Evolutionary conservation across 1,284 basidiomycete species (phyloP).

Genomic region (Leccinum huronense): DNA sequence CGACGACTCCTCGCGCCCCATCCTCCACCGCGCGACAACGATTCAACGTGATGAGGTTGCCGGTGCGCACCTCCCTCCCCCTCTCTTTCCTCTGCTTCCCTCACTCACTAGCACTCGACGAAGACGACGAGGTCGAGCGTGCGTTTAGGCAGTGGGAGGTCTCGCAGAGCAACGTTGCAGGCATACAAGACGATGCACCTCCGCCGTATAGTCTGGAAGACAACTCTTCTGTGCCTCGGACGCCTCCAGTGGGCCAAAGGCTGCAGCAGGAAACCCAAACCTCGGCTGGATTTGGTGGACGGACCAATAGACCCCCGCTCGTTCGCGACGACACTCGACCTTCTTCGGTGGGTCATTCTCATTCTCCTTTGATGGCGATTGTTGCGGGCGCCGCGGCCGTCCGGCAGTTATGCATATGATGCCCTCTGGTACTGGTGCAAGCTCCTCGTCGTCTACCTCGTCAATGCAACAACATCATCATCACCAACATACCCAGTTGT

Average conservation of each 20-base stretch:
- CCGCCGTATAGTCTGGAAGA: slow-evolving; percentile 67
- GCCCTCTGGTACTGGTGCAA: background rate
- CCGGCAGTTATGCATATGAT: background rate
- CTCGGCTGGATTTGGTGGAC: background rate
- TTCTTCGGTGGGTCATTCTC: background rate
- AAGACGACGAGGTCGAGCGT: slow-evolving; percentile 13
- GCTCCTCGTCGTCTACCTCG: background rate
- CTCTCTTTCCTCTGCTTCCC: no score
- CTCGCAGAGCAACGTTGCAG: background rate
- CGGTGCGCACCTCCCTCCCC: no score
- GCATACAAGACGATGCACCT: slow-evolving; percentile 48
- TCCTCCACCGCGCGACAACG: no score
- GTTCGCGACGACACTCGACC: slow-evolving; percentile 12
- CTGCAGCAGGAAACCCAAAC: background rate
- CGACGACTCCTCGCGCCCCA: no score
- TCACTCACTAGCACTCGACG: no score
- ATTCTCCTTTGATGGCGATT: background rate
- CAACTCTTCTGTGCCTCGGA: slow-evolving; percentile 30
- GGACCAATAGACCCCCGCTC: background rate
- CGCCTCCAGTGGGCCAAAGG: background rate
- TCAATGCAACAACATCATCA: background rate
- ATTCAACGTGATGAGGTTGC: no score
- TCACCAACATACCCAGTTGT: background rate
- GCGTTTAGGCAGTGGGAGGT: slow-evolving; percentile 22
- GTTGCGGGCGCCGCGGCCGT: background rate